A percentile compares a stretch with the other conserved stretches of the same genome.
Conservation (phyloP, 2,329 filamentous ascomycete species). For the Aspergillus sp. region DNA sequence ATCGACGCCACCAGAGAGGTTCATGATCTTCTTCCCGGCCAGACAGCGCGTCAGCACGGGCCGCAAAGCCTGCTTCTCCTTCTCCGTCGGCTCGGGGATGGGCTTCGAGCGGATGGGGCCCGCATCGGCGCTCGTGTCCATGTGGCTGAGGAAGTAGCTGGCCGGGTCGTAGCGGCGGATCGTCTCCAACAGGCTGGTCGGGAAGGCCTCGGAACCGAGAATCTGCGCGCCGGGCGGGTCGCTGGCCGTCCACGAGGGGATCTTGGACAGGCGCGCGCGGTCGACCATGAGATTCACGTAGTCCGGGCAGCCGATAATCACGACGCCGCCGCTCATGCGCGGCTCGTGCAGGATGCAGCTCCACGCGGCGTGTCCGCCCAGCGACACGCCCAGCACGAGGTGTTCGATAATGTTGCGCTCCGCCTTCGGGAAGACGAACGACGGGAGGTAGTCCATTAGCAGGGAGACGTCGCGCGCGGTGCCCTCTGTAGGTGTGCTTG, state of each 20-base stretch:
- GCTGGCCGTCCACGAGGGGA: conserved; percentile 58
- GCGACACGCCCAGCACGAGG: conserved; percentile 75
- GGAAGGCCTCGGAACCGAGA: conserved; percentile 76
- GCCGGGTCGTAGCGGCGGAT: conserved; percentile 72
- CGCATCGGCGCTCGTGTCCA: conserved; percentile 20
- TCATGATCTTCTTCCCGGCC: conserved; percentile 55
- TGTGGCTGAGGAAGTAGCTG: conserved; percentile 64
- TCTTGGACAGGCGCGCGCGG: conserved; percentile 70
- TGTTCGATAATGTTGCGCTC: conserved; percentile 58
- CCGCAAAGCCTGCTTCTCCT: conserved; percentile 44
- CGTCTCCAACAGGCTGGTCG: conserved; percentile 61
- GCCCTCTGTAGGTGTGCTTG: conserved; percentile 43
- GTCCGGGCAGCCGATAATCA: conserved; percentile 87
- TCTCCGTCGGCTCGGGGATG: conserved; percentile 38
- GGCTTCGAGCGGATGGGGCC: conserved; percentile 28
- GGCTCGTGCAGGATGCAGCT: conserved; percentile 76
- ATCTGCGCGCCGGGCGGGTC: conserved; percentile 62
- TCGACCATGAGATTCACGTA: conserved; percentile 77
- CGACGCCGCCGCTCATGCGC: conserved; percentile 72
- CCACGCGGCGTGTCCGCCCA: conserved; percentile 89
- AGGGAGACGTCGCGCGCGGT: conserved; percentile 73
- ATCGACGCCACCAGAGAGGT: conserved; percentile 55
- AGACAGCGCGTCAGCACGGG: conserved; percentile 43
- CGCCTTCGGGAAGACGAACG: conserved; percentile 64
- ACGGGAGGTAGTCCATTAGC: conserved; percentile 74